phyloP scores from a whole-genome alignment of 2,329 filamentous ascomycete species.

The Sporothrix inflata region DNA sequence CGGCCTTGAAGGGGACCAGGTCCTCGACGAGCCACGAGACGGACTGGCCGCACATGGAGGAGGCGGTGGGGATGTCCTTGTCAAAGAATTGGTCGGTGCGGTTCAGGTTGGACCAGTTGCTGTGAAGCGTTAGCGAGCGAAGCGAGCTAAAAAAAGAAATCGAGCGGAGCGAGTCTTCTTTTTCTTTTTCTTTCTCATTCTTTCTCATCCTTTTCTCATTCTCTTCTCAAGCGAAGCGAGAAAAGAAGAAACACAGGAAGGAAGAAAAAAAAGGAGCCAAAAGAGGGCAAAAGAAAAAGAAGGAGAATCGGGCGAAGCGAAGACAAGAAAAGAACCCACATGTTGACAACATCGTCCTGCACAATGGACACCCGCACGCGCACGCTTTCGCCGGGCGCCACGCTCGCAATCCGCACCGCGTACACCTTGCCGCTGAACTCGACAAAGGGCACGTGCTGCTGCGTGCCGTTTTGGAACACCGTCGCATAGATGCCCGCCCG shows the following conservation, averaged over 20 bases:
- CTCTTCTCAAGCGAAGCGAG: neutral
- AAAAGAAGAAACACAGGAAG: neutral
- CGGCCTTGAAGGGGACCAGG: slow-evolving; percentile 25
- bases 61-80: slow-evolving; percentile 15
- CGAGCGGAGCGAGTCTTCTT: slow-evolving; percentile 10
- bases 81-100: slow-evolving; percentile 26
- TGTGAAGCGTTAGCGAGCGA: neutral
- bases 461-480: slow-evolving; percentile 26
- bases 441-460: slow-evolving; percentile 29
- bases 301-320: neutral
- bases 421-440: slow-evolving; percentile 26
- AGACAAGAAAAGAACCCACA: neutral
- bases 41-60: slow-evolving; percentile 29
- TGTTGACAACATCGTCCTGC: slow-evolving; percentile 24
- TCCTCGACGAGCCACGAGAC: slow-evolving; percentile 32
- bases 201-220: neutral
- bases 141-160: neutral
- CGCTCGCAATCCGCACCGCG: slow-evolving; percentile 19
- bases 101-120: slow-evolving; percentile 30
- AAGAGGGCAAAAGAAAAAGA: neutral
- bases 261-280: neutral
- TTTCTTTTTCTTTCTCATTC: no score
- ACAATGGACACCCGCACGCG: slow-evolving; percentile 25
- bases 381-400: slow-evolving; percentile 20
- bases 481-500: slow-evolving; percentile 28